A percentile compares a stretch with the other conserved stretches of the same genome.
phyloP scores from a whole-genome alignment of 2,329 filamentous ascomycete genomes.

The Colletotrichum sp. region DNA sequence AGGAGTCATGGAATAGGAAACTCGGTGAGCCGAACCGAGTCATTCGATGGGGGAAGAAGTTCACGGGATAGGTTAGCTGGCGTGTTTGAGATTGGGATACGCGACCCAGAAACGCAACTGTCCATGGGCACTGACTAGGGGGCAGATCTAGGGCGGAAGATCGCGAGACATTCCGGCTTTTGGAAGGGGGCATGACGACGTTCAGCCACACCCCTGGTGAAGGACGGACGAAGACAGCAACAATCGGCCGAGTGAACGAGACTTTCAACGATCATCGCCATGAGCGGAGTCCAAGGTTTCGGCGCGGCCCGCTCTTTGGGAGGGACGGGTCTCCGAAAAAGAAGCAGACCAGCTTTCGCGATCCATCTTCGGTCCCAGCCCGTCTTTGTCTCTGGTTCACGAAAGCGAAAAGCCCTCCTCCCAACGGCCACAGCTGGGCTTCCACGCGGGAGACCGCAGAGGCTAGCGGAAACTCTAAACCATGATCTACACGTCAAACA shows the following conservation, averaged over 20 bases:
- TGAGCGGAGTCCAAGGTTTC: neutral
- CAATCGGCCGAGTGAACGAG: neutral
- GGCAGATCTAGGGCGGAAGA: neutral
- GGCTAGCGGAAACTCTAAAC: neutral
- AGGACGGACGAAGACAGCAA: neutral
- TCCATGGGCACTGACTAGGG: neutral
- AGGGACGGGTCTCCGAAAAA: neutral
- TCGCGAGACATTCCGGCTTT: neutral
- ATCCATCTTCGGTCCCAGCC: neutral
- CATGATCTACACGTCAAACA: neutral
- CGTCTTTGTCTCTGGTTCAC: neutral
- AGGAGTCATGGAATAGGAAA: neutral
- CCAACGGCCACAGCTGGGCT: neutral
- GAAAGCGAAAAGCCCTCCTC: neutral
- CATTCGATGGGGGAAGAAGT: neutral
- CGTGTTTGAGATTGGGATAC: neutral
- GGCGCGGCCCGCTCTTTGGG: neutral
- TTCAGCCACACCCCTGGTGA: neutral
- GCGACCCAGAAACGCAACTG: neutral
- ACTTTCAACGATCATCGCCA: neutral
- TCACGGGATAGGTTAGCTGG: neutral
- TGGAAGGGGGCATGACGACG: neutral
- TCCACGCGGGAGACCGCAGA: neutral
- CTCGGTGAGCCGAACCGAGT: neutral
- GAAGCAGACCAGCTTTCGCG: neutral